A percentile compares a stretch with the other conserved stretches of the same genome.
phyloP scores from a whole-genome alignment of 495 filamentous ascomycete genomes.

The Filosporella fistucella region DNA sequence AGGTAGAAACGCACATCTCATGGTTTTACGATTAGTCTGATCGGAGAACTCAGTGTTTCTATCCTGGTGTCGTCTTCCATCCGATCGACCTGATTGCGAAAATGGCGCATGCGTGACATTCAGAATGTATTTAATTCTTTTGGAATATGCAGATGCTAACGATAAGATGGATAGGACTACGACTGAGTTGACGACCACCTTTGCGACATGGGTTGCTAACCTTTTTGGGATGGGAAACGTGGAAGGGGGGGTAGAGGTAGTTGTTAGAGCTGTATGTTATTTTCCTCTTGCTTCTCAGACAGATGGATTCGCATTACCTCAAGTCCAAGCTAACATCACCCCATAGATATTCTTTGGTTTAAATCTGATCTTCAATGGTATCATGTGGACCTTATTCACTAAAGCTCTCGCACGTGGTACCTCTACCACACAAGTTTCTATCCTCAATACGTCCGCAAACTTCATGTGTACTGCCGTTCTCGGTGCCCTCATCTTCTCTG shows the following conservation, averaged over 20 bases:
- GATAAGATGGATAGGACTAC: too few relatives aligned
- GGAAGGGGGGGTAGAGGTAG: slow-evolving; percentile 54
- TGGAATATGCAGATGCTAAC: too few relatives aligned
- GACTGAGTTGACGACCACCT: slow-evolving; percentile 69
- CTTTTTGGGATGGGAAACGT: slow-evolving; percentile 50
- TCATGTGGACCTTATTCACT: slow-evolving; percentile 91
- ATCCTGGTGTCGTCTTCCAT: neutral
- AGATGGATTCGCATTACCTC: neutral
- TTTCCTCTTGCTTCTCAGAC: neutral
- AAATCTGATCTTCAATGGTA: slow-evolving; percentile 83
- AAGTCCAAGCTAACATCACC: neutral
- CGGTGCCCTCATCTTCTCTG: slow-evolving; percentile 68
- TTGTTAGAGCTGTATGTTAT: slow-evolving; percentile 63
- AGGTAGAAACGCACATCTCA: neutral
- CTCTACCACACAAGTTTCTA: slow-evolving; percentile 84
- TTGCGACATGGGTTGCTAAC: slow-evolving; percentile 59
- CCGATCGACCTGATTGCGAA: neutral
- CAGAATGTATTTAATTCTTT: neutral
- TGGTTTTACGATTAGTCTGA: neutral
- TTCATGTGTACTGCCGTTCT: slow-evolving; percentile 89
- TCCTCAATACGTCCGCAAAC: slow-evolving; percentile 91
- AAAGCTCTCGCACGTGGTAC: slow-evolving; percentile 77
- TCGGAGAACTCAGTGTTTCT: neutral
- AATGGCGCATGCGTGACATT: slow-evolving; percentile 7
- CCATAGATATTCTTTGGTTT: slow-evolving; percentile 76